A percentile compares a stretch with the other conserved stretches of the same genome.
Conservation (phyloP, 2,329 filamentous ascomycete species). For the Calonectria pauciramosa region DNA sequence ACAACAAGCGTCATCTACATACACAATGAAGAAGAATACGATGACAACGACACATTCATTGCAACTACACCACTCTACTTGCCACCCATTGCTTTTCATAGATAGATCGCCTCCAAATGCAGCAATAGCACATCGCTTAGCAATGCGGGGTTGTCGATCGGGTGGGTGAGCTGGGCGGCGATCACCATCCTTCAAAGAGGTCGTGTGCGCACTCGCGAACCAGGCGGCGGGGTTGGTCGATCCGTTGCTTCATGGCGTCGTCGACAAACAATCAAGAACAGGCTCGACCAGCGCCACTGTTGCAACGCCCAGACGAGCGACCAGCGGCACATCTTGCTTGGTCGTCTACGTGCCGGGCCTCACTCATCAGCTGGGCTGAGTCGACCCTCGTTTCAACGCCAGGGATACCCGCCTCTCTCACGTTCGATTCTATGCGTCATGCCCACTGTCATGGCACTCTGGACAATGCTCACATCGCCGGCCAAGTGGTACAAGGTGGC, state of each 20-base stretch:
- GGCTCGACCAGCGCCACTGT: neutral
- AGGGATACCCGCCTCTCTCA: neutral
- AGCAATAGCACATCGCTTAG: constrained; percentile 22
- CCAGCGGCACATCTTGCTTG: neutral
- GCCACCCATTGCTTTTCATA: neutral
- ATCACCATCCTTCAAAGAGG: constrained; percentile 13
- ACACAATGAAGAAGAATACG: neutral
- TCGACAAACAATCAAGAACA: neutral
- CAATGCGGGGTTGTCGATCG: constrained; percentile 45
- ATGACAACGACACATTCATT: neutral
- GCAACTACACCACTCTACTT: neutral
- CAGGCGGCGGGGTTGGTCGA: neutral
- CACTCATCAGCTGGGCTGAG: neutral
- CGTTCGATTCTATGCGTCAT: neutral
- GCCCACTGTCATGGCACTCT: neutral
- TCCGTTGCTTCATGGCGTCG: neutral
- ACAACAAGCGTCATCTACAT: neutral
- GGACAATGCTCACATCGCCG: neutral
- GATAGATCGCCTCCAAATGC: neutral
- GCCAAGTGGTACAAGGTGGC: neutral
- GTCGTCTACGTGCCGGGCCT: neutral
- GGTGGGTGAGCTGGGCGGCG: constrained; percentile 31
- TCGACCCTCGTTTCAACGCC: neutral
- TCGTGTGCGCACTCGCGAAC: constrained; percentile 3
- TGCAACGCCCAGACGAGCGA: neutral